These are phyloP conservation scores for Luffa aegyptiaca DNA, from an alignment of 306 rosid genomes.

Conservation along the genomic window DNA sequence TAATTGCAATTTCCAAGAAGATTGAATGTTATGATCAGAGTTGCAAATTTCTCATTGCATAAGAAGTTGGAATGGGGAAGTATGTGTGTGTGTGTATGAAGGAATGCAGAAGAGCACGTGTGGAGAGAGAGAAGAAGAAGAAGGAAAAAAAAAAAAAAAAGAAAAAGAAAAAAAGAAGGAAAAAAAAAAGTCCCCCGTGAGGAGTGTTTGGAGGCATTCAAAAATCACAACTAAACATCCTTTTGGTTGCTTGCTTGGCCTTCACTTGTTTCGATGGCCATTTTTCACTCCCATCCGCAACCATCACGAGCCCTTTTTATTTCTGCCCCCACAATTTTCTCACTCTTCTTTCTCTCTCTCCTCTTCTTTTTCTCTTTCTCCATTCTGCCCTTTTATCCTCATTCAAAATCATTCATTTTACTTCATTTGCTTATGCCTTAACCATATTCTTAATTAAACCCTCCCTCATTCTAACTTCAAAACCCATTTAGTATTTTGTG, in stretches of 20 bases:
- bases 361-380: slow-evolving; percentile 12
- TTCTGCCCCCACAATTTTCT: slow-evolving; percentile 8
- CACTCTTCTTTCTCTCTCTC: neutral
- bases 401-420: neutral
- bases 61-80: neutral
- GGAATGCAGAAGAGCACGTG: slow-evolving; percentile 58
- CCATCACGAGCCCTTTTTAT: slow-evolving; percentile 49
- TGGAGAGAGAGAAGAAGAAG: slow-evolving; percentile 36
- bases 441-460: no score
- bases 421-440: neutral
- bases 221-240: slow-evolving; percentile 42
- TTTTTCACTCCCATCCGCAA: slow-evolving; percentile 27
- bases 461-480: no score
- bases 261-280: slow-evolving; percentile 80
- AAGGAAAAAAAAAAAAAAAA: slow-evolving; percentile 7
- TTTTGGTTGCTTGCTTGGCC: slow-evolving; percentile 52
- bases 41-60: slow-evolving; percentile 13
- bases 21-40: neutral
- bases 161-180: slow-evolving; percentile 14
- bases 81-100: neutral
- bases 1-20: slow-evolving; percentile 15
- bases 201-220: slow-evolving; percentile 96
- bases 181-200: slow-evolving; percentile 76
- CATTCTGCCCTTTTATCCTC: slow-evolving; percentile 21
- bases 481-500: no score